A percentile compares a stretch with the other conserved stretches of the same genome.
phyloP scores from a whole-genome alignment of 768 basidiomycete species.

The Hortiboletus campestris region DNA sequence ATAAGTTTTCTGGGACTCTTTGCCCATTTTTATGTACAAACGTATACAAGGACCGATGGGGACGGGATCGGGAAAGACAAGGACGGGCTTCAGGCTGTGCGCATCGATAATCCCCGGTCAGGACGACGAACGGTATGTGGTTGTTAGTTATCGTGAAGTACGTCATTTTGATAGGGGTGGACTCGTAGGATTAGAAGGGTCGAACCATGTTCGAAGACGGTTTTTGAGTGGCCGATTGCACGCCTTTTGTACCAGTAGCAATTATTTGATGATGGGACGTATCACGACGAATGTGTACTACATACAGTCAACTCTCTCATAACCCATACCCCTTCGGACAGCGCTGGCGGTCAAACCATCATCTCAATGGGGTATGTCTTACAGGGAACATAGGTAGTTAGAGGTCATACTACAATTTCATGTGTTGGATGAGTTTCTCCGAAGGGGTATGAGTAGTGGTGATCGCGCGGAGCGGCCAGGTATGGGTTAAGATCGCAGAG shows the following conservation, averaged over 20 bases:
- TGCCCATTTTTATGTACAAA: constrained; percentile 24
- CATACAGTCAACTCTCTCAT: no score
- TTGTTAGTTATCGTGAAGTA: neutral
- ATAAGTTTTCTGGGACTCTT: constrained; percentile 24
- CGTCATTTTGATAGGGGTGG: neutral
- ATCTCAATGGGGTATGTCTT: no score
- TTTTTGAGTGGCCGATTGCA: neutral
- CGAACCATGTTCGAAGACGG: neutral
- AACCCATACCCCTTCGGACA: no score
- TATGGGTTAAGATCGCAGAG: no score
- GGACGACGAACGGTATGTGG: constrained; percentile 1
- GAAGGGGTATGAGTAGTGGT: no score
- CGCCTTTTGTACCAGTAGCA: neutral
- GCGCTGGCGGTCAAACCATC: no score
- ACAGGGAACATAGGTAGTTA: no score
- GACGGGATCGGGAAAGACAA: neutral
- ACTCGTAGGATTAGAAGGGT: neutral
- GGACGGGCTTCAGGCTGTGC: neutral
- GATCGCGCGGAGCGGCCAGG: no score
- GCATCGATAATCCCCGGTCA: neutral
- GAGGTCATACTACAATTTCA: no score
- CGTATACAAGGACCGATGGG: constrained; percentile 13
- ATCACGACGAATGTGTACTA: no score
- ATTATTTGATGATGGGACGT: no score
- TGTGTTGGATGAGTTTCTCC: no score